Evolutionary conservation across 2,329 filamentous ascomycete species (phyloP).

Genomic region (Helotiales sp.): DNA sequence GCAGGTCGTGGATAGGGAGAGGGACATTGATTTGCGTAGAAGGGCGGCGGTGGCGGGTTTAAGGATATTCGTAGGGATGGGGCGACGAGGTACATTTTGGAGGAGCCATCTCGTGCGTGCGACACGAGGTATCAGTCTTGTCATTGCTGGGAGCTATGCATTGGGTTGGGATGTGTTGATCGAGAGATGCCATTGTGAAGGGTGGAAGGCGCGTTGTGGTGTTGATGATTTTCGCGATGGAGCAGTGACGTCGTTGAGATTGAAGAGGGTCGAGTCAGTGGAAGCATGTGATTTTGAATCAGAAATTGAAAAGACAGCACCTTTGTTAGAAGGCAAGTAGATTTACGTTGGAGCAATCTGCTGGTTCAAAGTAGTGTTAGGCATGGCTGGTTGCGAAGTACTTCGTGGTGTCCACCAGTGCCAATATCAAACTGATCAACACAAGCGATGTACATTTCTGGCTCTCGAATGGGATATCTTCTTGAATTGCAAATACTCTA

Average conservation of each 20-base stretch:
- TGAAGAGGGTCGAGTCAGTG: constrained; percentile 5
- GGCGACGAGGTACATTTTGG: constrained; percentile 28
- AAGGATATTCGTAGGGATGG: not conserved
- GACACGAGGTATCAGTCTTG: constrained; percentile 37
- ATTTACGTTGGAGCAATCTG: no score
- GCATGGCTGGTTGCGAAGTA: not conserved
- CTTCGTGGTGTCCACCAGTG: not conserved
- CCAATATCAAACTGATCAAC: not conserved
- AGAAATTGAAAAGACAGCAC: not conserved
- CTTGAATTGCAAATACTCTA: constrained; percentile 37
- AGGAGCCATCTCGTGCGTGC: constrained; percentile 36
- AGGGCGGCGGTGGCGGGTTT: not conserved
- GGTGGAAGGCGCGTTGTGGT: constrained; percentile 26
- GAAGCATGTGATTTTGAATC: constrained; percentile 33
- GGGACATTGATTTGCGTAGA: constrained; percentile 21
- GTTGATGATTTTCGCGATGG: constrained; percentile 16
- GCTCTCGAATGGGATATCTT: constrained; percentile 32
- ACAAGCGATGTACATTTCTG: not conserved
- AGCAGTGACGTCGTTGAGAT: constrained; percentile 38
- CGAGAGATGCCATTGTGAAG: constrained; percentile 25
- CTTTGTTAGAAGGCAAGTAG: not conserved
- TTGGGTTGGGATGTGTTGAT: constrained; percentile 35
- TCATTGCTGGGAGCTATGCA: constrained; percentile 37
- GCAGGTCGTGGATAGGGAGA: constrained; percentile 13
- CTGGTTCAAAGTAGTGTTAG: not conserved